Conservation (phyloP, 108 stramenopile species). For the Cyclotella kingstonii region DNA sequence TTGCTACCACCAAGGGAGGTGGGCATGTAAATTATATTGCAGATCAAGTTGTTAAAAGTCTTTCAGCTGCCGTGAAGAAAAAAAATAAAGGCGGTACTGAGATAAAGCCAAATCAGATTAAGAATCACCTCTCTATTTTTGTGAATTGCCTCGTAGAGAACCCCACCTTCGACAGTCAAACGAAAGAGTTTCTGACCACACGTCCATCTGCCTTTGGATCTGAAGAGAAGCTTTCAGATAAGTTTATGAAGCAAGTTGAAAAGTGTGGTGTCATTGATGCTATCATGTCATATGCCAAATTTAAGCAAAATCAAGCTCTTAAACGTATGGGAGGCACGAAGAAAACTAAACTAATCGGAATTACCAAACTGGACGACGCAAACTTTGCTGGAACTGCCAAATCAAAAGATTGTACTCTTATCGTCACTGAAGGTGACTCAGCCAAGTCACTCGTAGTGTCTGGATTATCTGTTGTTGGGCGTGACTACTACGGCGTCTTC, state of each 20-base stretch:
- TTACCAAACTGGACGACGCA: conserved; percentile 95
- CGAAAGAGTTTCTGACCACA: conserved; percentile 96
- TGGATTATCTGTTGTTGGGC: conserved; percentile 90
- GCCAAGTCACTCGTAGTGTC: conserved; percentile 94
- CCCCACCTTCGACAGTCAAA: conserved; percentile 97
- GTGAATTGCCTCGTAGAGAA: conserved; percentile 97
- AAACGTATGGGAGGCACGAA: conserved; percentile 93
- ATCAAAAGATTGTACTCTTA: conserved; percentile 92
- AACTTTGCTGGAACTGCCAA: conserved; percentile 92
- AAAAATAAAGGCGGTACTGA: conserved; percentile 93
- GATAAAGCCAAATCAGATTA: conserved; percentile 89
- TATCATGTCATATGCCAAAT: conserved; percentile 80
- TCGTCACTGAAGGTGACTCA: conserved; percentile 96
- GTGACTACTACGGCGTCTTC: conserved; percentile 92
- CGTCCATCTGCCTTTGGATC: conserved; percentile 74
- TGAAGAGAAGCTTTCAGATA: conserved; percentile 68
- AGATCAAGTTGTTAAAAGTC: conserved; percentile 75
- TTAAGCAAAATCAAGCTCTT: conserved; percentile 87
- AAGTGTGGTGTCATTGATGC: conserved; percentile 90
- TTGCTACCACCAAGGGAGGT: conserved; percentile 96
- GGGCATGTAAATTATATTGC: conserved; percentile 90
- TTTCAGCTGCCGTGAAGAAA: conserved; percentile 72
- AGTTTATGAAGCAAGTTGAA: conserved; percentile 88
- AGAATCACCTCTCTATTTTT: conserved; percentile 94
- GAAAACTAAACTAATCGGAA: conserved; percentile 93